These are phyloP conservation scores for Cordia subcordata DNA, from an alignment of 257 asterid genomes.

Conservation along the genomic window DNA sequence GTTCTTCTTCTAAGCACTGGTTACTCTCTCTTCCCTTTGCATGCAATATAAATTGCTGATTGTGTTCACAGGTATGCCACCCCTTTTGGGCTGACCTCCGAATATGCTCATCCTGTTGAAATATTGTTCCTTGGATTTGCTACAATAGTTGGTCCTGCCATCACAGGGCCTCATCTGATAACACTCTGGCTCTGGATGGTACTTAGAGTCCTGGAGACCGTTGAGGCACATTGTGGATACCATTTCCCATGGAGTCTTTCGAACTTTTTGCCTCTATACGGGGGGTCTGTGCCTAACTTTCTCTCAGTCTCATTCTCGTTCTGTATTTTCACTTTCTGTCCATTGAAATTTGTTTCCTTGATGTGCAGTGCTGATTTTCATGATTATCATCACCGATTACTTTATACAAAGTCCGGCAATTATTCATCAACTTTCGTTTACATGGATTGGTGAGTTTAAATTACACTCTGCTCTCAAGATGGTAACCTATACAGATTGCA, in stretches of 20 bases:
- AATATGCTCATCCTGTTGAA: conserved; percentile 99
- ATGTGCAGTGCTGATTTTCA: conserved; percentile 91
- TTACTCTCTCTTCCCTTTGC: conserved; percentile 7
- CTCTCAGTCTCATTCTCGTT: not conserved
- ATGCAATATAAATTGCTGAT: conserved; percentile 17
- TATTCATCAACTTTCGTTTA: conserved; percentile 92
- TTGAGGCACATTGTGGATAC: conserved; percentile 98
- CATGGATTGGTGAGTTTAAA: conserved; percentile 90
- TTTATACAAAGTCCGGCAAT: conserved; percentile 94
- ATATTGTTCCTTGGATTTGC: conserved; percentile 97
- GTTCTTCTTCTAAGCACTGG: conserved; percentile 2
- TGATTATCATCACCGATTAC: conserved; percentile 95
- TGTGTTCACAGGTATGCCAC: conserved; percentile 75
- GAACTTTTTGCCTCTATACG: conserved; percentile 89
- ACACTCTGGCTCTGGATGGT: conserved; percentile 98
- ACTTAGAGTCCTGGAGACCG: conserved; percentile 96
- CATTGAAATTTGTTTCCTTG: conserved; percentile 19
- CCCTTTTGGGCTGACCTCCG: conserved; percentile 98
- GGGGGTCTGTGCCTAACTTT: conserved; percentile 57
- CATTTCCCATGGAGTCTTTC: conserved; percentile 98
- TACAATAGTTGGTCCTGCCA: conserved; percentile 92
- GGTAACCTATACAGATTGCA: not conserved
- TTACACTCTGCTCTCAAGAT: not conserved
- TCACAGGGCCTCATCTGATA: conserved; percentile 95
- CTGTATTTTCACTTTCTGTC: conserved; percentile 7